Conservation (phyloP, 2,329 filamentous ascomycete genomes). For the Claviceps sp. region DNA sequence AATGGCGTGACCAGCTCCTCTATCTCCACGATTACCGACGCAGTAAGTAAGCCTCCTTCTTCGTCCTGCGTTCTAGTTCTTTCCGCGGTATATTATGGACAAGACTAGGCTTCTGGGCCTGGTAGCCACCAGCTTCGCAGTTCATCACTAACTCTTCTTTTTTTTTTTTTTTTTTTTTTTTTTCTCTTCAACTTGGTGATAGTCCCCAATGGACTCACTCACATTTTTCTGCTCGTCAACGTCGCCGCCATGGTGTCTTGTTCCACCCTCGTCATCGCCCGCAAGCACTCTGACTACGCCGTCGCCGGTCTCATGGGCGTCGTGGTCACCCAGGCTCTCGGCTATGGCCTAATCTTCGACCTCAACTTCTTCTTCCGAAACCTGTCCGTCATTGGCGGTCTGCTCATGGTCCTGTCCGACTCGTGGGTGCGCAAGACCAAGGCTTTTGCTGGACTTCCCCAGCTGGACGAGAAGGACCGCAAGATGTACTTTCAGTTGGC, state of each 20-base stretch:
- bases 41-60: constrained; percentile 47
- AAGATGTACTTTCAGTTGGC: constrained; percentile 99
- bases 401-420: constrained; percentile 96
- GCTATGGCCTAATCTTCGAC: constrained; percentile 96
- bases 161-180: background rate
- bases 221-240: constrained; percentile 84
- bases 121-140: background rate
- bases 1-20: constrained; percentile 89
- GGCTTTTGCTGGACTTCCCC: constrained; percentile 84
- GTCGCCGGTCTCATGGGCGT: constrained; percentile 82
- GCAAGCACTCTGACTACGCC: constrained; percentile 87
- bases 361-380: constrained; percentile 99
- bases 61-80: background rate
- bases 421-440: constrained; percentile 97
- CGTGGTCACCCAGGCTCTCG: constrained; percentile 83
- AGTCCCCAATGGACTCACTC: constrained; percentile 83
- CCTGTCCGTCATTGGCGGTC: constrained; percentile 87
- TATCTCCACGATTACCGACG: constrained; percentile 88
- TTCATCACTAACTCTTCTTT: background rate
- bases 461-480: constrained; percentile 96
- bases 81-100: too few species aligned
- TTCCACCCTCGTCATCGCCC: constrained; percentile 75
- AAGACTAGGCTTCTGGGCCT: background rate
- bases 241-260: constrained; percentile 76
- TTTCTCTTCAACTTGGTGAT: background rate